Evolutionary conservation across 108 stramenopile species (phyloP).

Genomic region (Cyclostephanos tholiformis): DNA sequence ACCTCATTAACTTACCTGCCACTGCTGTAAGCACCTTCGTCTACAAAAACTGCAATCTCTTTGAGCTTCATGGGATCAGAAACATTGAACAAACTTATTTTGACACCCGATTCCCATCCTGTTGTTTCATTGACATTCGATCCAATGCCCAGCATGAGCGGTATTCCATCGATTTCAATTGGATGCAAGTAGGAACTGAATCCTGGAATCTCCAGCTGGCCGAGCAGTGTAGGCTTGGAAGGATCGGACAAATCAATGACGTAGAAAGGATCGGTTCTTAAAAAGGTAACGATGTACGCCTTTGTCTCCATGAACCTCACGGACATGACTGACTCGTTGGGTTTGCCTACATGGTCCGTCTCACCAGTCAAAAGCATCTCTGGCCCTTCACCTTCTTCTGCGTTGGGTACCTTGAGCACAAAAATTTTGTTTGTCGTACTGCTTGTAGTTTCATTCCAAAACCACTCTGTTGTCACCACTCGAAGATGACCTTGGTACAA

Average conservation of each 20-base stretch:
- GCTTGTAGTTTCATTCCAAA: slow-evolving; percentile 26
- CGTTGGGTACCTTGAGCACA: slow-evolving; percentile 39
- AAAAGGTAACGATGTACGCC: slow-evolving; percentile 49
- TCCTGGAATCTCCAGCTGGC: slow-evolving; percentile 53
- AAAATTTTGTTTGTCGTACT: slow-evolving; percentile 45
- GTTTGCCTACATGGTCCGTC: slow-evolving; percentile 49
- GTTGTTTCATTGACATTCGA: slow-evolving; percentile 34
- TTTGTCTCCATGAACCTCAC: slow-evolving; percentile 46
- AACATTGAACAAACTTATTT: slow-evolving; percentile 49
- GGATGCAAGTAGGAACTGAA: slow-evolving; percentile 50
- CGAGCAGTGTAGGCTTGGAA: slow-evolving; percentile 35
- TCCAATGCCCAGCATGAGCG: slow-evolving; percentile 47
- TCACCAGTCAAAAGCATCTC: slow-evolving; percentile 36
- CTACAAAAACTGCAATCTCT: slow-evolving; percentile 33
- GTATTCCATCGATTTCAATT: slow-evolving; percentile 35
- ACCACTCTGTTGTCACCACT: slow-evolving; percentile 42
- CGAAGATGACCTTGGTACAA: slow-evolving; percentile 48
- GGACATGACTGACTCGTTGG: slow-evolving; percentile 38
- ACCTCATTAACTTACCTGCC: slow-evolving; percentile 7
- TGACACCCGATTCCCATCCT: slow-evolving; percentile 26
- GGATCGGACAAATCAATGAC: slow-evolving; percentile 34
- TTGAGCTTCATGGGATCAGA: slow-evolving; percentile 36
- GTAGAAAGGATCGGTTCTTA: slow-evolving; percentile 42
- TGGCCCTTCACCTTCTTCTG: slow-evolving; percentile 14
- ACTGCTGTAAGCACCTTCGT: slow-evolving; percentile 39